These are phyloP conservation scores for Sporothrix pseudoabietina DNA, from an alignment of 2,329 filamentous ascomycete genomes.

Conservation along the genomic window DNA sequence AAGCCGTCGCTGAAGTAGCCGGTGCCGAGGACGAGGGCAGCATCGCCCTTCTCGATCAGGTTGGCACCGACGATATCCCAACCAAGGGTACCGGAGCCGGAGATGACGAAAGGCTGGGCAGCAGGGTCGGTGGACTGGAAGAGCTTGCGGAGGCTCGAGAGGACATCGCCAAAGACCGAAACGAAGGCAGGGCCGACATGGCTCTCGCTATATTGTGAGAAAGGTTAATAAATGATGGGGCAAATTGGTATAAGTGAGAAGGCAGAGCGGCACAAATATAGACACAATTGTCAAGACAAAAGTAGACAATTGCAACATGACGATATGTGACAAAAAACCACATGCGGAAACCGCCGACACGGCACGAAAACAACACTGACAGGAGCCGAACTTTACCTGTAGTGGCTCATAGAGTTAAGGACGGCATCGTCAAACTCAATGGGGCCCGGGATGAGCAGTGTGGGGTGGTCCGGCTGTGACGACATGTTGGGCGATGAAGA, in stretches of 20 bases:
- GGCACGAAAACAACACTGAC: constrained; percentile 9
- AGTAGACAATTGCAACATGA: neutral
- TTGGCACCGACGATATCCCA: constrained; percentile 98
- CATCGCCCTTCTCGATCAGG: constrained; percentile 83
- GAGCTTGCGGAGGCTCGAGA: constrained; percentile 85
- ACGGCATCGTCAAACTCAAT: constrained; percentile 99
- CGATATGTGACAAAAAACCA: constrained; percentile 1
- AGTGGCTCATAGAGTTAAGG: constrained; percentile 91
- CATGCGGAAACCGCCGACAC: constrained; percentile 12
- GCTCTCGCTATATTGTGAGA: constrained; percentile 67
- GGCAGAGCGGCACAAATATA: neutral
- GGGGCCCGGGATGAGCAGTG: constrained; percentile 92
- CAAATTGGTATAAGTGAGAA: neutral
- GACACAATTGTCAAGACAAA: neutral
- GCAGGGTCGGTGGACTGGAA: constrained; percentile 84
- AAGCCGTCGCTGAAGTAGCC: constrained; percentile 98
- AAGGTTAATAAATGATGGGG: neutral
- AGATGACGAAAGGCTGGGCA: constrained; percentile 89
- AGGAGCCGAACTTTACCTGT: constrained; percentile 59
- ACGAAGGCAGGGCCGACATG: constrained; percentile 91
- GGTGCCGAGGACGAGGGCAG: constrained; percentile 89
- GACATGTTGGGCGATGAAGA: constrained; percentile 54
- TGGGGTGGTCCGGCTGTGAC: constrained; percentile 62
- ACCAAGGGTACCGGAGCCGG: constrained; percentile 90
- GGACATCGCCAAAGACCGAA: constrained; percentile 83